A percentile compares a stretch with the other conserved stretches of the same genome.
These are phyloP conservation scores for Geosmithia putterillii DNA, from an alignment of 2,329 filamentous ascomycete species.

Conservation along the genomic window DNA sequence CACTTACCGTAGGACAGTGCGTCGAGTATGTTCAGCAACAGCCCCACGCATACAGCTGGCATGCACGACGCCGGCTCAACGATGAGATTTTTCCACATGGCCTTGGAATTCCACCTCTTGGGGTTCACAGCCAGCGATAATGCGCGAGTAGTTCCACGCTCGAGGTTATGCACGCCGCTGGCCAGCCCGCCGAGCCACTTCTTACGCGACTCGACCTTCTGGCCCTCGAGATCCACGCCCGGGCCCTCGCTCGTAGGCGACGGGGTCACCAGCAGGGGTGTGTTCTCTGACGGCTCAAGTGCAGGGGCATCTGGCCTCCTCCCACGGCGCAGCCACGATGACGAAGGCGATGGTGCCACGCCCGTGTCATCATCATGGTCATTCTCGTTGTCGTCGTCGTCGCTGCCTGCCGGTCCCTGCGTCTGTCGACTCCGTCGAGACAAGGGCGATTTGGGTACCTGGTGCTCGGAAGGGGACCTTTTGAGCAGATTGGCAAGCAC, in stretches of 20 bases:
- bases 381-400: not conserved
- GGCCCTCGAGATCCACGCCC: constrained; percentile 34
- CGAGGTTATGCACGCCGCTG: constrained; percentile 16
- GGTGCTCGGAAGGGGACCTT: constrained; percentile 25
- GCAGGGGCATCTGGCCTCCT: not conserved
- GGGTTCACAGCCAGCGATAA: constrained; percentile 38
- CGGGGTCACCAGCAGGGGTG: constrained; percentile 30
- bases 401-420: not conserved
- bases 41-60: constrained; percentile 77
- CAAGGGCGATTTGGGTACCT: not conserved
- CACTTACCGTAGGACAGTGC: constrained; percentile 78
- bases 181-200: constrained; percentile 21
- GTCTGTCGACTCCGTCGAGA: not conserved
- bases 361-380: not conserved
- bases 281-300: constrained; percentile 9
- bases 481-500: constrained; percentile 30
- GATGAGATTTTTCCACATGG: constrained; percentile 51
- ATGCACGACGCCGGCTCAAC: constrained; percentile 58
- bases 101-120: constrained; percentile 57
- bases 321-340: not conserved
- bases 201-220: constrained; percentile 23
- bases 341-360: not conserved
- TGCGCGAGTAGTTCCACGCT: constrained; percentile 15
- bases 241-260: constrained; percentile 16
- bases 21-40: constrained; percentile 87